Evolutionary conservation across 371 early-diverging fungal species (phyloP).

Genomic region (Mucor plumbeus): DNA sequence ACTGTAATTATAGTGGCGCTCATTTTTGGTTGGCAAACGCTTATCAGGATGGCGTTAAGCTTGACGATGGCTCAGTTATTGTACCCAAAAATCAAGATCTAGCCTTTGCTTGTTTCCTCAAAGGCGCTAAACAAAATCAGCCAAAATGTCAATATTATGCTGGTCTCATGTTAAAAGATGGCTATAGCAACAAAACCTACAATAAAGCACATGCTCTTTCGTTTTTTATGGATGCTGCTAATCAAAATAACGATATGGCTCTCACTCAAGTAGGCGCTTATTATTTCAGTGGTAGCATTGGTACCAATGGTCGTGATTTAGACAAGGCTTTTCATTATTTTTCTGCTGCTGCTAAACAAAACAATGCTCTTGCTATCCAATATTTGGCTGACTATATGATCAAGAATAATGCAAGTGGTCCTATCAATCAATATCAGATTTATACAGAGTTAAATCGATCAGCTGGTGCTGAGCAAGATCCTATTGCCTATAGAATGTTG

Average conservation of each 20-base stretch:
- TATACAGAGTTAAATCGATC: conserved; percentile 14
- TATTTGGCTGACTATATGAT: conserved; percentile 32
- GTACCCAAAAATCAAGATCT: background rate
- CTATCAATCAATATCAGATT: conserved; percentile 13
- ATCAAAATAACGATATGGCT: conserved; percentile 9
- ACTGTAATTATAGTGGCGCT: conserved; percentile 21
- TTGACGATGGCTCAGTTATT: conserved; percentile 6
- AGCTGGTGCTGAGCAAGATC: conserved; percentile 13
- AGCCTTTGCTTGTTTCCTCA: conserved; percentile 19
- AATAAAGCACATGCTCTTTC: conserved; percentile 12
- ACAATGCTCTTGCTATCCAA: conserved; percentile 22
- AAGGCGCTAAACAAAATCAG: conserved; percentile 11
- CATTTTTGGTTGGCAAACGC: conserved; percentile 24
- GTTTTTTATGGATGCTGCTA: conserved; percentile 23
- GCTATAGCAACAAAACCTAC: background rate
- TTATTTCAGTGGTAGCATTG: conserved; percentile 16
- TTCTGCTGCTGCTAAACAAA: conserved; percentile 21
- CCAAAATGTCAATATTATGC: conserved; percentile 10
- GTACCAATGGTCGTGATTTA: background rate
- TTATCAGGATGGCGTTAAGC: conserved; percentile 20
- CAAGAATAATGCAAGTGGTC: conserved; percentile 4
- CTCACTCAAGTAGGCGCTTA: conserved; percentile 27
- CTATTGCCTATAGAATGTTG: conserved; percentile 26
- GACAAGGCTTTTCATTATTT: conserved; percentile 26
- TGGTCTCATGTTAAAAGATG: conserved; percentile 24